Conservation (phyloP, 257 asterid genomes). For the Plectranthus barbatus region DNA sequence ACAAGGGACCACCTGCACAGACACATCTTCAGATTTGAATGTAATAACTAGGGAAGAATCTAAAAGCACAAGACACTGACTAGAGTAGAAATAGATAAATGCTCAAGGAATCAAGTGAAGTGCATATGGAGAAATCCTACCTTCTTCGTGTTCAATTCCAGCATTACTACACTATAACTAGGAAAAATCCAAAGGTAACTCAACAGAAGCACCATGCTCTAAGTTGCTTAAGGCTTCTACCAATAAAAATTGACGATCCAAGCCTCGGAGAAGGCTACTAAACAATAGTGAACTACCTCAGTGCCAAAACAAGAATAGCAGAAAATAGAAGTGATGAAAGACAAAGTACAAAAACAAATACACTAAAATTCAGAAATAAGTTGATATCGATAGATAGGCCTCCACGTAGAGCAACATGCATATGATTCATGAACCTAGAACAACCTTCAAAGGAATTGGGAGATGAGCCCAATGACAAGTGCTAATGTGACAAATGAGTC, state of each 20-base stretch:
- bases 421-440: not conserved
- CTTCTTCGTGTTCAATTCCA: not conserved
- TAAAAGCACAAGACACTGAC: not conserved
- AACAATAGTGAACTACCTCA: not conserved
- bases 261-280: not conserved
- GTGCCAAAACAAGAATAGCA: not conserved
- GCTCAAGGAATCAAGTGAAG: not conserved
- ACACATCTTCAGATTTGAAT: not conserved
- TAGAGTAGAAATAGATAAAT: not conserved
- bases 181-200: not conserved
- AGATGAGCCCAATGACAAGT: not conserved
- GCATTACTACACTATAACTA: not conserved
- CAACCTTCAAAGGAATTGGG: not conserved
- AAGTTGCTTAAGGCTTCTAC: not conserved
- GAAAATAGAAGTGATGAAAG: not conserved
- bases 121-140: not conserved
- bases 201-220: not conserved
- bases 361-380: not conserved
- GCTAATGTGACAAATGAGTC: not conserved
- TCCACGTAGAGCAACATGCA: not conserved
- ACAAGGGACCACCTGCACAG: constrained; percentile 49
- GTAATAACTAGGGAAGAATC: not conserved
- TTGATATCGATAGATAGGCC: not conserved
- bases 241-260: not conserved
- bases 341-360: not conserved